Evolutionary conservation across 306 rosid species (phyloP), one percentile per base, ranked within the genome.

Genomic region (Crataegus laevigata): DNA sequence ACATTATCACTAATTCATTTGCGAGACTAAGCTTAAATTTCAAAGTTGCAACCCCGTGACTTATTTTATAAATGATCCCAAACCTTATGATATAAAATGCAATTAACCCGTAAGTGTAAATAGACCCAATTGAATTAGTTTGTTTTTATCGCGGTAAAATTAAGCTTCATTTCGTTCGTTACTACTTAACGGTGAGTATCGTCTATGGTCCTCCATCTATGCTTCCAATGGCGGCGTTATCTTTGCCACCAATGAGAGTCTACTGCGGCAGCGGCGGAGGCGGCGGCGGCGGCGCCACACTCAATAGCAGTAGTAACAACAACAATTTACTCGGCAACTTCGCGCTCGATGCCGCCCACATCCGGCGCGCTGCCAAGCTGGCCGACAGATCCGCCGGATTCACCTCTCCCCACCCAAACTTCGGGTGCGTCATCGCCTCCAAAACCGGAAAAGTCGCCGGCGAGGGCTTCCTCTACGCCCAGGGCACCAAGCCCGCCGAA

Each of bases 381-480:
- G 90, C 98, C 7, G 98, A 89, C 62, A 87, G 85, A 58, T 91
- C 96, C 11, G 91, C 97, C 26, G 97, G 98, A 22, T 87, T 89
- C 84, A 84, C 96, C 17, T 88, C 93, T 30, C 97, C 97, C 22
- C 97, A 94, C 79, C 97, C 97, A 40, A 94, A 91, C 73, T 90
- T 90, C 52, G 98, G 98, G 68, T 91, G 98, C 80, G 87, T 91
- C 78, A 81, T 94, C 71, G 81, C 92, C 75, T 76, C 96, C 10
- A 54, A 89, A 0, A 5, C 87, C 17, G 89, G 91, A 24, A 29
- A 62, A 9, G 77, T 94, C 25, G 87, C 94, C 45, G 96, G 96
- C 15, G 93, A 91, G 82, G 98, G 93, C 6, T 90, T 79, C 84
- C 97, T 94, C 54, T 94, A 87, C 45, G 97, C 97, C 0, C 96